These are phyloP conservation scores for Yarrowia hollandica DNA, from an alignment of 805 yeast species.

Conservation along the genomic window DNA sequence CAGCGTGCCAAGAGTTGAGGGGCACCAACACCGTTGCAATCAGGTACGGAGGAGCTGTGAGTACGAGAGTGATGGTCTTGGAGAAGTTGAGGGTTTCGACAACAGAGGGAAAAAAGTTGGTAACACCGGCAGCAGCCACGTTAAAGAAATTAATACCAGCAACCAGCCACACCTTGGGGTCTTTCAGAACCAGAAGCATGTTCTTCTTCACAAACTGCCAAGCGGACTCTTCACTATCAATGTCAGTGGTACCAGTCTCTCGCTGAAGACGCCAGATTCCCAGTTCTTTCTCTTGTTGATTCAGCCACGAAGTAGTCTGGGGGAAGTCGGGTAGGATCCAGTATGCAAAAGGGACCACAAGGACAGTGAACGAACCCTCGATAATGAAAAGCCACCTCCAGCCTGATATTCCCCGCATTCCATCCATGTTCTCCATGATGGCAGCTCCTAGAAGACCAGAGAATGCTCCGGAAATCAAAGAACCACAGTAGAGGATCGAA, in stretches of 20 bases:
- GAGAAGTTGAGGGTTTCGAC: slow-evolving; percentile 56
- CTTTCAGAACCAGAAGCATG: slow-evolving; percentile 33
- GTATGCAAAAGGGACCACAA: slow-evolving; percentile 48
- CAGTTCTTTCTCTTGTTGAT: slow-evolving; percentile 33
- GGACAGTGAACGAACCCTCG: slow-evolving; percentile 45
- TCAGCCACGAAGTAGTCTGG: slow-evolving; percentile 42
- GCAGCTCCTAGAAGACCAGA: slow-evolving; percentile 58
- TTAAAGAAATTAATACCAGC: slow-evolving; percentile 40
- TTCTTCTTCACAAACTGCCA: slow-evolving; percentile 21
- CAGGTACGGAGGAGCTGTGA: slow-evolving; percentile 61
- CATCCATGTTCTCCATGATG: slow-evolving; percentile 48
- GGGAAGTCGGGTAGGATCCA: slow-evolving; percentile 56
- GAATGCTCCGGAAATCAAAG: slow-evolving; percentile 53
- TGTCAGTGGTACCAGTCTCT: slow-evolving; percentile 29
- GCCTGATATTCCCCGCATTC: slow-evolving; percentile 45
- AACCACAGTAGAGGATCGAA: slow-evolving; percentile 53
- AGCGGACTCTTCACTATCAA: background rate
- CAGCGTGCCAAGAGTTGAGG: slow-evolving; percentile 58
- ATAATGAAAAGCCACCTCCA: slow-evolving; percentile 61
- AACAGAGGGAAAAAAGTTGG: slow-evolving; percentile 62
- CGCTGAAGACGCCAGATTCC: slow-evolving; percentile 33
- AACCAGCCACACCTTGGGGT: slow-evolving; percentile 34
- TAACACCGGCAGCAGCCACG: slow-evolving; percentile 62
- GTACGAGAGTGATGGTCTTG: slow-evolving; percentile 52
- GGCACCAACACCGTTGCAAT: slow-evolving; percentile 53